Conservation (phyloP, 306 rosid genomes). For the Acacia crassicarpa region DNA sequence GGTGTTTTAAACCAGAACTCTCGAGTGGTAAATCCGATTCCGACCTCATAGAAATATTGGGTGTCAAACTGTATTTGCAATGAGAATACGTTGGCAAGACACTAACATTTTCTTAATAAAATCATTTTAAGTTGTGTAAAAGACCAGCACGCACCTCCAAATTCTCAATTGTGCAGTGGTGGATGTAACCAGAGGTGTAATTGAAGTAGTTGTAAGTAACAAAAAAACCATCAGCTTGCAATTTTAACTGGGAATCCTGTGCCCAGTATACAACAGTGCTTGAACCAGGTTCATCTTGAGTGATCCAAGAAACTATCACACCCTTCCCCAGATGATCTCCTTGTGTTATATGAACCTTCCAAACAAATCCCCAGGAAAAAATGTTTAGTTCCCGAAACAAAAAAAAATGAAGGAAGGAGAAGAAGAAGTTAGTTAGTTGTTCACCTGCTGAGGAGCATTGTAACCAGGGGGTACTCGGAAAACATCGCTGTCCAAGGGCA, state of each 20-base stretch:
- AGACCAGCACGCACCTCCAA: conserved; percentile 31
- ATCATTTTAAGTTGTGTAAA: background rate
- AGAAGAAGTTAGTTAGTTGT: background rate
- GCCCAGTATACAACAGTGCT: conserved; percentile 62
- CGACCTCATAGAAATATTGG: conserved; percentile 67
- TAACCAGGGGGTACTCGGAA: conserved; percentile 62
- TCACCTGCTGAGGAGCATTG: conserved; percentile 81
- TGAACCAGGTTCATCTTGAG: conserved; percentile 63
- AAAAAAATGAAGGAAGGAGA: background rate
- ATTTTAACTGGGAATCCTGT: conserved; percentile 26
- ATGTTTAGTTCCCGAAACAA: background rate
- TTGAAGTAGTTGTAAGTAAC: conserved; percentile 54
- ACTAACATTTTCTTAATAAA: background rate
- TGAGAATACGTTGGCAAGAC: background rate
- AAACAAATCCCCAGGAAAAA: conserved; percentile 12
- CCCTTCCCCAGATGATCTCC: conserved; percentile 74
- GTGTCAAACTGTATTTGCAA: conserved; percentile 56
- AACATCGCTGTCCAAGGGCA: conserved; percentile 71
- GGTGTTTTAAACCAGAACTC: conserved; percentile 69
- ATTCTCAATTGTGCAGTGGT: conserved; percentile 51
- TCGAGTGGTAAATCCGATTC: conserved; percentile 50
- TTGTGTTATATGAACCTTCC: conserved; percentile 86
- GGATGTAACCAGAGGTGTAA: conserved; percentile 77
- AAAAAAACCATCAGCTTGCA: conserved; percentile 42
- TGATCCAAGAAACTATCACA: conserved; percentile 75